phyloP scores from a whole-genome alignment of 495 filamentous ascomycete species.

The Venustampulla echinocandica region DNA sequence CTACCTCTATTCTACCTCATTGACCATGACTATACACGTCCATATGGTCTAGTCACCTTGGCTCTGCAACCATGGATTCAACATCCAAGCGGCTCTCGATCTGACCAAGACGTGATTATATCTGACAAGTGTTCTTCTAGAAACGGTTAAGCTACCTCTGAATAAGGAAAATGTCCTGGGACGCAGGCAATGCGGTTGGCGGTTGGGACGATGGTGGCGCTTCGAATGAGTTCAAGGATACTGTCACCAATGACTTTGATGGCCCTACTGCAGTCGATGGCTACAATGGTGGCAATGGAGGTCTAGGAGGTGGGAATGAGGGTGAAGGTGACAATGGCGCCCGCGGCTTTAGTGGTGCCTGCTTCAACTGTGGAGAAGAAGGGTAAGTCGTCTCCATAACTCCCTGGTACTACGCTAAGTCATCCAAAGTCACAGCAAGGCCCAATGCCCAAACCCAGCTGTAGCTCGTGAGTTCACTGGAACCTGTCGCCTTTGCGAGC shows the following conservation, averaged over 20 bases:
- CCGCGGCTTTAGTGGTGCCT: conserved; percentile 45
- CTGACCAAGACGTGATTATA: too few relatives aligned
- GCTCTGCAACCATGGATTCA: too few relatives aligned
- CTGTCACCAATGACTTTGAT: background rate
- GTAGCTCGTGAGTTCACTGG: conserved; percentile 48
- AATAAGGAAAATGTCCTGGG: conserved; percentile 19
- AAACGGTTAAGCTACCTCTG: too few relatives aligned
- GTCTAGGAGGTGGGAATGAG: conserved; percentile 32
- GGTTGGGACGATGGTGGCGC: conserved; percentile 6
- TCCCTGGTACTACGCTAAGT: background rate
- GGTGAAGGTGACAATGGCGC: conserved; percentile 29
- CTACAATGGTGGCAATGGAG: conserved; percentile 32
- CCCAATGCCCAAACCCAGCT: conserved; percentile 56
- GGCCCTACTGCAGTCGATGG: conserved; percentile 6
- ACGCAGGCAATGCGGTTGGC: conserved; percentile 3
- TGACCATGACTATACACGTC: too few relatives aligned
- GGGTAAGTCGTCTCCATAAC: conserved; percentile 22
- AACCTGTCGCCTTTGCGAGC: conserved; percentile 61
- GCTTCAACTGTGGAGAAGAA: conserved; percentile 36
- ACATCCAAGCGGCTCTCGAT: too few relatives aligned
- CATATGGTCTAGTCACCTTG: too few relatives aligned
- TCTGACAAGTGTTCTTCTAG: too few relatives aligned
- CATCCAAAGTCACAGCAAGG: conserved; percentile 44
- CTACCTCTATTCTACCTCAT: too few relatives aligned
- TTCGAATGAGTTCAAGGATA: background rate